Evolutionary conservation across 805 yeast species (phyloP).

Genomic region (Pichia cephalocereana): DNA sequence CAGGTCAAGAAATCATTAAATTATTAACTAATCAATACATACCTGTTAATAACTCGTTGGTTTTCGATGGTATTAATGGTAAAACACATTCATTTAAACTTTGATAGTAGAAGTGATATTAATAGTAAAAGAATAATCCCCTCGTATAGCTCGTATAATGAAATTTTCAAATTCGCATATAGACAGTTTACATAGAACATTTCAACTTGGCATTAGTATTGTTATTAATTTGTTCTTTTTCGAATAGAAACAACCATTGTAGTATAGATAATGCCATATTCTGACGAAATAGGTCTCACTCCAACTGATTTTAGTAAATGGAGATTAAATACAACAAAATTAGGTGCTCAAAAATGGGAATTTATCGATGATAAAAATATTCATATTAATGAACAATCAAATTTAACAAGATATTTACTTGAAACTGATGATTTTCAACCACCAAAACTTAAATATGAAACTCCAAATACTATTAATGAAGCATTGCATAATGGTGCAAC

Average conservation of each 20-base stretch:
- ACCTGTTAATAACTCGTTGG: conserved; percentile 61
- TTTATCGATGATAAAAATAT: conserved; percentile 34
- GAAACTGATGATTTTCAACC: conserved; percentile 15
- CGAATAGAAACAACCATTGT: too few species aligned
- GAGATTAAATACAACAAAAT: conserved; percentile 60
- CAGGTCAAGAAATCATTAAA: conserved; percentile 77
- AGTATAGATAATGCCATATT: conserved; percentile 31
- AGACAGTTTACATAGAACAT: too few species aligned
- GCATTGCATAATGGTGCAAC: conserved; percentile 69
- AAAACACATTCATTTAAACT: conserved; percentile 22
- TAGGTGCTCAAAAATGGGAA: conserved; percentile 81
- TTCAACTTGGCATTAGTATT: too few species aligned
- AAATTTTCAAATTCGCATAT: not conserved
- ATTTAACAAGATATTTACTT: conserved; percentile 44
- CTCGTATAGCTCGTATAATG: not conserved
- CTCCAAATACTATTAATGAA: conserved; percentile 31
- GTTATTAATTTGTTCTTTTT: too few species aligned
- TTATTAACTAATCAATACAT: conserved; percentile 67
- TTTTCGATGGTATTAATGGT: conserved; percentile 65
- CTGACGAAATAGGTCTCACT: conserved; percentile 62
- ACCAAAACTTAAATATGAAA: conserved; percentile 16
- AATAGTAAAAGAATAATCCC: too few species aligned
- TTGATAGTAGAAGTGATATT: not conserved
- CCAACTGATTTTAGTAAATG: conserved; percentile 64
- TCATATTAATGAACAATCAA: conserved; percentile 40